phyloP scores from a whole-genome alignment of 352 stramenopile species.

The Phytophthora idaei region DNA sequence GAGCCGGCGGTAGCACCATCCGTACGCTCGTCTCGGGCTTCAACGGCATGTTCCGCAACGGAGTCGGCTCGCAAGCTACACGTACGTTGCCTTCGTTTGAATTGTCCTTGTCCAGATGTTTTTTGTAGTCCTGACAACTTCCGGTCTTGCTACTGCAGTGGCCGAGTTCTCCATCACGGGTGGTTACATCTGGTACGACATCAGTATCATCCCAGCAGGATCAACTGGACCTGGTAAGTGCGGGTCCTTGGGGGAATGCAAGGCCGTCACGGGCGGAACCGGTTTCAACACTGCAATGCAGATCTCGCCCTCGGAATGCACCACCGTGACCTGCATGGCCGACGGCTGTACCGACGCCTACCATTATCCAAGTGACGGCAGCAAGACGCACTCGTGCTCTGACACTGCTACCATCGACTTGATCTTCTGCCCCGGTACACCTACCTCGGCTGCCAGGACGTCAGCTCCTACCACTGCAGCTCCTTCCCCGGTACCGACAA shows the following conservation, averaged over 20 bases:
- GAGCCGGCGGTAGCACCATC: slow-evolving; percentile 36
- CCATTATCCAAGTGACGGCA: slow-evolving; percentile 54
- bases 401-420: slow-evolving; percentile 50
- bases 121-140: slow-evolving; percentile 8
- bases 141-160: slow-evolving; percentile 23
- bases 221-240: slow-evolving; percentile 40
- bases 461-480: neutral
- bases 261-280: slow-evolving; percentile 43
- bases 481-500: slow-evolving; percentile 2
- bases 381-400: slow-evolving; percentile 62
- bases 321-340: slow-evolving; percentile 42
- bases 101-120: neutral
- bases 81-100: slow-evolving; percentile 9
- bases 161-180: slow-evolving; percentile 50
- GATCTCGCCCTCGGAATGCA: slow-evolving; percentile 50
- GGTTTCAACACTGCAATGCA: slow-evolving; percentile 66
- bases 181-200: slow-evolving; percentile 53
- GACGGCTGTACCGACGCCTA: slow-evolving; percentile 61
- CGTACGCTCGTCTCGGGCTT: slow-evolving; percentile 44
- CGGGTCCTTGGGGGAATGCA: slow-evolving; percentile 45
- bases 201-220: slow-evolving; percentile 57
- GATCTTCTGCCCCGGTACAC: slow-evolving; percentile 59
- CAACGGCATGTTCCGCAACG: slow-evolving; percentile 71
- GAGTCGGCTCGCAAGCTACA: slow-evolving; percentile 46
- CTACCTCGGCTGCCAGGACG: slow-evolving; percentile 6